phyloP scores from a whole-genome alignment of 306 rosid genomes.

The Casuarina glauca region DNA sequence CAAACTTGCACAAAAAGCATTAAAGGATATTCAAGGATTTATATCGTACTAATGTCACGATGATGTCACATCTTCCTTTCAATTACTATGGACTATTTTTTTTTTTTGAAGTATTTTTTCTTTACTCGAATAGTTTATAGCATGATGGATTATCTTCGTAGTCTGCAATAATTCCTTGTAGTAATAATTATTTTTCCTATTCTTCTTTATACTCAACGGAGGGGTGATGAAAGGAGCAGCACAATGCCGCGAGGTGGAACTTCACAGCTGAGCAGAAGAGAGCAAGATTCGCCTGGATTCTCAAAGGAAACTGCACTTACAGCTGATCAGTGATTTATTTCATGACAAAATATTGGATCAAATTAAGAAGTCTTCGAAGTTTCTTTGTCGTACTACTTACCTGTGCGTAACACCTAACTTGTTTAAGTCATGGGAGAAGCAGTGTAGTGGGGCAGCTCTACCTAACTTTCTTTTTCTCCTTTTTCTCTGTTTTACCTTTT shows the following conservation, averaged over 20 bases:
- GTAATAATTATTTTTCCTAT: neutral
- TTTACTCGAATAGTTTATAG: neutral
- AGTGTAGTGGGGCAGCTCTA: slow-evolving; percentile 9
- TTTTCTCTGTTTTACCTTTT: slow-evolving; percentile 5
- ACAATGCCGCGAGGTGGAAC: slow-evolving; percentile 6
- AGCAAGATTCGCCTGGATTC: slow-evolving; percentile 10
- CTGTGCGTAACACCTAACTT: neutral
- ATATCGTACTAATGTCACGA: too few species aligned
- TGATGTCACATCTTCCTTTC: too few species aligned
- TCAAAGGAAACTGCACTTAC: neutral
- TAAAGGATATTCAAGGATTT: too few species aligned
- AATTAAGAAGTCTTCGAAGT: neutral
- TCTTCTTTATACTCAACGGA: slow-evolving; percentile 7
- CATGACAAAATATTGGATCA: neutral
- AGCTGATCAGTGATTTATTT: slow-evolving; percentile 8
- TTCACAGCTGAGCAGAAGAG: neutral
- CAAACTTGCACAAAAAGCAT: too few species aligned
- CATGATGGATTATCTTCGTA: neutral
- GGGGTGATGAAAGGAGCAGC: slow-evolving; percentile 20
- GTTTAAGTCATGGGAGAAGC: slow-evolving; percentile 12
- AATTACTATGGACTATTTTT: neutral
- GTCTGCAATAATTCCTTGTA: neutral
- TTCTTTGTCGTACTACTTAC: neutral
- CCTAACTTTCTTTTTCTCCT: neutral
- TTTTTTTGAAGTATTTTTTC: neutral